phyloP scores from a whole-genome alignment of 495 filamentous ascomycete genomes.

The Acidomyces sp. region DNA sequence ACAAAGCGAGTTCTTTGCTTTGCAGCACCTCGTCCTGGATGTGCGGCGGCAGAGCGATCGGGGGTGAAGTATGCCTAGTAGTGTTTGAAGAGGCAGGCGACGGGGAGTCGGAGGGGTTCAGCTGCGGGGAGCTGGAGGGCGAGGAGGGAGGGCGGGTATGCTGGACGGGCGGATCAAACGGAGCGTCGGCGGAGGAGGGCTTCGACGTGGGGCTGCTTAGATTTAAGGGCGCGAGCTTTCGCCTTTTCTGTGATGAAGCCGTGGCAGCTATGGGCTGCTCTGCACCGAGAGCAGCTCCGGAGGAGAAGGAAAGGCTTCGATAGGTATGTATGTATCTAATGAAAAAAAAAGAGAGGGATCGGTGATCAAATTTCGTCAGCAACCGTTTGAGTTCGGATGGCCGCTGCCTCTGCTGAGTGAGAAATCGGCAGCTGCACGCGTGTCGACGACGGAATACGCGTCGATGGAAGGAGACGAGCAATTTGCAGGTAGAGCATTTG shows the following conservation, averaged over 20 bases:
- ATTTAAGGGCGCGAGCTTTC: constrained; percentile 56
- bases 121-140: constrained; percentile 7
- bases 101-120: constrained; percentile 4
- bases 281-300: constrained; percentile 11
- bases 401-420: no score
- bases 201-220: constrained; percentile 1
- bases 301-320: no score
- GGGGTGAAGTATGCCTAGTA: constrained; percentile 27
- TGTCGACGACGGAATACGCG: no score
- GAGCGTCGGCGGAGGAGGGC: constrained; percentile 21
- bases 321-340: no score
- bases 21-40: constrained; percentile 43
- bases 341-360: no score
- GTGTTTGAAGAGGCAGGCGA: constrained; percentile 23
- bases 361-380: no score
- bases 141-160: constrained; percentile 6
- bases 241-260: constrained; percentile 71
- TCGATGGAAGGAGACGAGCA: no score
- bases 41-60: constrained; percentile 47
- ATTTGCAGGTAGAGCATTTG: no score
- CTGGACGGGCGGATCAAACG: constrained; percentile 2
- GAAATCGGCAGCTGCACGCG: no score
- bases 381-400: no score
- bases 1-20: constrained; percentile 6
- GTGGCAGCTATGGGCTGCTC: constrained; percentile 18